Percentiles rank a stretch among this genome's conserved stretches.
Evolutionary conservation across 495 filamentous ascomycete genomes (phyloP).

Genomic region (Penicillium ochrochloron): DNA sequence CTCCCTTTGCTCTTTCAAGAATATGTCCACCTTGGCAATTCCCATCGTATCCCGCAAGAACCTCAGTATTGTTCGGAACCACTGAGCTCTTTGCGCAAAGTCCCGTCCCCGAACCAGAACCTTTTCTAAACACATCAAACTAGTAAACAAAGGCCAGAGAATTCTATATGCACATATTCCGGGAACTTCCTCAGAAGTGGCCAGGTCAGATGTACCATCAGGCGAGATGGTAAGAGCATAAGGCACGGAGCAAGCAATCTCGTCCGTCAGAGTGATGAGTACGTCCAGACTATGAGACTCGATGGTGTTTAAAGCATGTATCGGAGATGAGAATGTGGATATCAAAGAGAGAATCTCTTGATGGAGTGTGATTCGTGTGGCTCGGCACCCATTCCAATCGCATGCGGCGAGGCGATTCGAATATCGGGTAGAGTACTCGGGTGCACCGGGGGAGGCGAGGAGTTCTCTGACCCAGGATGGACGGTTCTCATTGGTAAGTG

Average conservation of each 20-base stretch:
- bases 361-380: constrained; percentile 16
- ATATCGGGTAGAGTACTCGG: constrained; percentile 11
- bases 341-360: constrained; percentile 9
- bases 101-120: background rate
- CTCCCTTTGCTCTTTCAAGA: background rate
- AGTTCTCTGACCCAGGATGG: constrained; percentile 14
- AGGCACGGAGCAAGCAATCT: constrained; percentile 20
- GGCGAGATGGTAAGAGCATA: constrained; percentile 11
- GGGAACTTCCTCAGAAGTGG: constrained; percentile 10
- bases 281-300: background rate
- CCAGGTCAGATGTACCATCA: constrained; percentile 9
- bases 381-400: constrained; percentile 21
- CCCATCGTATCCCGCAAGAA: constrained; percentile 19
- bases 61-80: constrained; percentile 14
- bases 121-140: constrained; percentile 10
- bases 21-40: constrained; percentile 19
- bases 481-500: background rate
- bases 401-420: constrained; percentile 13
- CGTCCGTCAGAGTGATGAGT: background rate
- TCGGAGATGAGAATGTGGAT: background rate
- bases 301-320: background rate
- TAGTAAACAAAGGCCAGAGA: constrained; percentile 14
- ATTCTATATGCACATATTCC: constrained; percentile 17
- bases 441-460: constrained; percentile 12
- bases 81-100: constrained; percentile 1